Evolutionary conservation across 805 yeast genomes (phyloP), one percentile per base, ranked within the genome.

Genomic region (Zygosaccharomyces bisporus): DNA sequence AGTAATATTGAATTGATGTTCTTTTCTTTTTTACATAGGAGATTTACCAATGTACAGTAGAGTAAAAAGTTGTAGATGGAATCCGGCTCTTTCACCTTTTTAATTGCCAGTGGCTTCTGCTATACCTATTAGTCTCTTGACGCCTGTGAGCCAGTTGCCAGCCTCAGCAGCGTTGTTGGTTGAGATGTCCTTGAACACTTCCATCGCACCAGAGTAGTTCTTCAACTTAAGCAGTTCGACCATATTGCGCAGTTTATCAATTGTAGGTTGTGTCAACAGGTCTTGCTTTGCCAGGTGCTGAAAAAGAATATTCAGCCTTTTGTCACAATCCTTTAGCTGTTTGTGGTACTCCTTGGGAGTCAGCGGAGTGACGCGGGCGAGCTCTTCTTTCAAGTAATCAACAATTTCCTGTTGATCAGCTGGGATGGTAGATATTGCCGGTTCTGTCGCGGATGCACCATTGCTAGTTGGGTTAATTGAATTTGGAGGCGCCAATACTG

Each of bases 141-240:
- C 83, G 55, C 99, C 99, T 24, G 85, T 79, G 70, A 85, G 78
- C 99, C 99, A 93, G 57, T 83, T 80, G 10, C 95, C 96, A 51
- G 84, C 79, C 64, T 90, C 95, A 18, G 75, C 78, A 18, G 82
- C 75, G 50, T 77, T 74, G 29, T 77, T 74, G 6, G 87, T 74
- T 17, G 84, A 77, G 48, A 93, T 75, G 41, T 79, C 77, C 27
- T 72, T 62, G 49, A 78, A 79, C 25, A 77, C 54, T 1, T 73
- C 64, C 41, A 73, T 66, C 1, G 98, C 97, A 12, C 69, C 69
- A 3, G 66, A 63, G 60, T 69, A 86, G 47, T 87, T 82, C 47
- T 74, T 73, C 8, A 58, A 63, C 14, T 69, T 71, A 54, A 93
- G 63, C 0, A 79, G 68, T 7, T 60, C 66, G 14, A 79, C 69